These are phyloP conservation scores for Colletotrichum tofieldiae DNA, from an alignment of 2,329 filamentous ascomycete genomes.

Conservation along the genomic window DNA sequence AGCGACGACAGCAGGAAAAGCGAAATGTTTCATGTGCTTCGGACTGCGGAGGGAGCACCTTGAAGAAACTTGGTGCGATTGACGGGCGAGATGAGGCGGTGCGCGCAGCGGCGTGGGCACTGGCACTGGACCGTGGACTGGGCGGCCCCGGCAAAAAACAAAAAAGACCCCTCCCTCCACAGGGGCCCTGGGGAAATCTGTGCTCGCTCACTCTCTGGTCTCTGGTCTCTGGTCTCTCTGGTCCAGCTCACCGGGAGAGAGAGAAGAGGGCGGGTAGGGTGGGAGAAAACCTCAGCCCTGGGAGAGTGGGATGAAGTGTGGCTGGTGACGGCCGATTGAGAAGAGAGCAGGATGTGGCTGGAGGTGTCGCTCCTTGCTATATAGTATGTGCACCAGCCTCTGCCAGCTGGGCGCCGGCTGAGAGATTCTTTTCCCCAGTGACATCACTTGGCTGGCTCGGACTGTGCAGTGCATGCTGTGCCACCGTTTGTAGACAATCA, in stretches of 20 bases:
- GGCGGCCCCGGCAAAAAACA: background rate
- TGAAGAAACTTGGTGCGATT: conserved; percentile 26
- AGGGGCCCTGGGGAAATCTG: conserved; percentile 26
- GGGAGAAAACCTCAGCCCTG: conserved; percentile 3
- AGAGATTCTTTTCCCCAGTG: background rate
- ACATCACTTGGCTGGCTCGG: conserved; percentile 18
- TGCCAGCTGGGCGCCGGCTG: background rate
- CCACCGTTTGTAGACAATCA: no score
- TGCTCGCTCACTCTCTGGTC: background rate
- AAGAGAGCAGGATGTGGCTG: background rate
- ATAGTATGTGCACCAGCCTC: no score
- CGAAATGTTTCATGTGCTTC: conserved; percentile 41
- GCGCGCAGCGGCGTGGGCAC: conserved; percentile 2
- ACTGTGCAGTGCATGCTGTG: background rate
- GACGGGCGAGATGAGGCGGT: conserved; percentile 17
- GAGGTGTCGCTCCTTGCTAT: background rate
- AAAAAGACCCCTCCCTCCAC: conserved; percentile 21
- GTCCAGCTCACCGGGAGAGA: background rate
- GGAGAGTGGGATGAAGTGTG: conserved; percentile 7
- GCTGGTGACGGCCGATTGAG: background rate
- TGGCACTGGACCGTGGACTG: background rate
- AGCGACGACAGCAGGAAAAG: background rate
- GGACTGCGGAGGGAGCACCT: conserved; percentile 4
- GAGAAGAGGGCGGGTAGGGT: background rate
- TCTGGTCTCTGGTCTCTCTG: background rate